These are phyloP conservation scores for Termitomyces sp. DNA, from an alignment of 1,284 basidiomycete genomes.

Conservation along the genomic window DNA sequence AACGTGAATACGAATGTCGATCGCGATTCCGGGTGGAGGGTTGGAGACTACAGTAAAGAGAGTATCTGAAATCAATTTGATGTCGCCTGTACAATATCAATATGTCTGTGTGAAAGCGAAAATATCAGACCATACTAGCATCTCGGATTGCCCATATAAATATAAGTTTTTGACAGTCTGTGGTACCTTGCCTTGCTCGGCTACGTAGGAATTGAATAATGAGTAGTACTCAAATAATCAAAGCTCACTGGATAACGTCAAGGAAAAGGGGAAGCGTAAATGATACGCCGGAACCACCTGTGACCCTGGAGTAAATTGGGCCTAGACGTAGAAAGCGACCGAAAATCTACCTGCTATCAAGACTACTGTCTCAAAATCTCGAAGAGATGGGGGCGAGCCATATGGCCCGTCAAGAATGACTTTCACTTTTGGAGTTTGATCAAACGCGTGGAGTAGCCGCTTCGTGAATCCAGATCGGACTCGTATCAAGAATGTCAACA, in stretches of 20 bases:
- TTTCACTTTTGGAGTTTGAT: slow-evolving; percentile 27
- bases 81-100: slow-evolving; percentile 1
- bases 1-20: slow-evolving; percentile 9
- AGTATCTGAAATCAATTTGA: slow-evolving; percentile 5
- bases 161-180: slow-evolving; percentile 2
- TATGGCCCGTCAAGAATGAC: slow-evolving; percentile 53
- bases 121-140: slow-evolving; percentile 2
- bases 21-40: neutral
- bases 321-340: neutral
- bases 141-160: slow-evolving; percentile 17
- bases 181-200: slow-evolving; percentile 3
- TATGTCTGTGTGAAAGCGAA: neutral
- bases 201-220: neutral
- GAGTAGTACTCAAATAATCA: neutral
- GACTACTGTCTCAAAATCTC: slow-evolving; percentile 38
- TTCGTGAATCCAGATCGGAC: slow-evolving; percentile 45
- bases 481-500: slow-evolving; percentile 44
- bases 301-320: neutral
- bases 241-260: slow-evolving; percentile 11
- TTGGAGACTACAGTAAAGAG: slow-evolving; percentile 3
- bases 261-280: slow-evolving; percentile 17
- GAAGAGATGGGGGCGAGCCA: slow-evolving; percentile 39
- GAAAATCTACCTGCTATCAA: slow-evolving; percentile 42
- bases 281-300: slow-evolving; percentile 15
- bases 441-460: slow-evolving; percentile 31